Conservation (phyloP, 441 rosid genomes). For the Croton setiger region DNA sequence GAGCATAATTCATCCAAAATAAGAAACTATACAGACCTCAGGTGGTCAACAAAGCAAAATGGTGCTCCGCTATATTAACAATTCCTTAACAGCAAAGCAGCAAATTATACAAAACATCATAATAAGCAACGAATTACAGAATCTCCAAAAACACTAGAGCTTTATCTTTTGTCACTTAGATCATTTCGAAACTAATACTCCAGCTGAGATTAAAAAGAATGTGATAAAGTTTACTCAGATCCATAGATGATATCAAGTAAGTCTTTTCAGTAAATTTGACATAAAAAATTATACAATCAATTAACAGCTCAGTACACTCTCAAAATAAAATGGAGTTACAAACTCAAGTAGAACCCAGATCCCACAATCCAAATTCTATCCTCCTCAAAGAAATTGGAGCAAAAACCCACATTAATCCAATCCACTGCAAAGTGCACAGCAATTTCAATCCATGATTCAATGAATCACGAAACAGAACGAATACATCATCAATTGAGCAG, state of each 20-base stretch:
- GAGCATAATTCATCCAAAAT: neutral
- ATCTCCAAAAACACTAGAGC: constrained; percentile 12
- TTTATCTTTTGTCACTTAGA: neutral
- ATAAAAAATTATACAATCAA: neutral
- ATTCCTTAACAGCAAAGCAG: neutral
- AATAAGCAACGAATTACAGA: neutral
- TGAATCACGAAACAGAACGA: constrained; percentile 10
- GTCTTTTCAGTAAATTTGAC: neutral
- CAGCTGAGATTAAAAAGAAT: neutral
- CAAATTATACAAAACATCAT: neutral
- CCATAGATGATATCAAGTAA: constrained; percentile 3
- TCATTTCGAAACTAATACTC: neutral
- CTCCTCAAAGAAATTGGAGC: neutral
- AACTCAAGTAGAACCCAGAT: constrained; percentile 14
- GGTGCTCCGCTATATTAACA: neutral
- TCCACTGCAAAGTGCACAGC: neutral
- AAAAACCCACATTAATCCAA: constrained; percentile 15
- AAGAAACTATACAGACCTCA: neutral
- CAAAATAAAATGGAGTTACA: constrained; percentile 4
- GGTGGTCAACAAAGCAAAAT: neutral
- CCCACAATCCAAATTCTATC: constrained; percentile 12
- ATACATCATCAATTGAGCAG: constrained; percentile 4
- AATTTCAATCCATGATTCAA: neutral
- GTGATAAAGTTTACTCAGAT: constrained; percentile 9
- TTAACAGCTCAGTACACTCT: constrained; percentile 17